phyloP scores from a whole-genome alignment of 257 asterid genomes.

The Asclepias syriaca region DNA sequence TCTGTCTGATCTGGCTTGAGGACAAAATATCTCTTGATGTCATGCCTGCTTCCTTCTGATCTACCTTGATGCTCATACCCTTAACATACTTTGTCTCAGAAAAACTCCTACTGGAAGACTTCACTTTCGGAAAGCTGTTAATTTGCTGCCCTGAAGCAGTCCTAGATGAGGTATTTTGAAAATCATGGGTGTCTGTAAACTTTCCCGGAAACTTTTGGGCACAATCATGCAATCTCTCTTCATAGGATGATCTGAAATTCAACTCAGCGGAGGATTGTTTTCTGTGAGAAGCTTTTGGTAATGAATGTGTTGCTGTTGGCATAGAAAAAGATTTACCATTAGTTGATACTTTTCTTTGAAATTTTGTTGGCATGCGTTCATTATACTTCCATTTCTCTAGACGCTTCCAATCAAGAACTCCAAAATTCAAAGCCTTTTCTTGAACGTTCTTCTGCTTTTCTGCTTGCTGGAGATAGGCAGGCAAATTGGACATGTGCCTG shows the following conservation, averaged over 20 bases:
- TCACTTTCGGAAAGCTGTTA: conserved; percentile 25
- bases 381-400: conserved; percentile 83
- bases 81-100: conserved; percentile 24
- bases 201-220: conserved; percentile 33
- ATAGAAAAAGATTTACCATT: conserved; percentile 29
- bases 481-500: conserved; percentile 87
- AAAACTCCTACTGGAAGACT: conserved; percentile 23
- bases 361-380: conserved; percentile 58
- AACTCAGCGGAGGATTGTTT: conserved; percentile 27
- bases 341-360: conserved; percentile 36
- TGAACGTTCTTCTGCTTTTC: conserved; percentile 59
- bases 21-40: conserved; percentile 31
- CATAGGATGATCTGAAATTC: conserved; percentile 23
- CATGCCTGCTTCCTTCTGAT: conserved; percentile 17
- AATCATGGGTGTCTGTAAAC: conserved; percentile 27
- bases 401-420: conserved; percentile 90
- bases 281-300: conserved; percentile 20
- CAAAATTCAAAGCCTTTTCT: conserved; percentile 81
- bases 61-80: conserved; percentile 33
- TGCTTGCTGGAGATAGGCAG: conserved; percentile 64
- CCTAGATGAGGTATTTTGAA: conserved; percentile 28
- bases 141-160: conserved; percentile 33
- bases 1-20: conserved; percentile 24
- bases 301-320: conserved; percentile 36
- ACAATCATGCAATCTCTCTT: conserved; percentile 25